Evolutionary conservation across 176 grass and related monocot species (phyloP).

Genomic region (Raddia distichophylla): DNA sequence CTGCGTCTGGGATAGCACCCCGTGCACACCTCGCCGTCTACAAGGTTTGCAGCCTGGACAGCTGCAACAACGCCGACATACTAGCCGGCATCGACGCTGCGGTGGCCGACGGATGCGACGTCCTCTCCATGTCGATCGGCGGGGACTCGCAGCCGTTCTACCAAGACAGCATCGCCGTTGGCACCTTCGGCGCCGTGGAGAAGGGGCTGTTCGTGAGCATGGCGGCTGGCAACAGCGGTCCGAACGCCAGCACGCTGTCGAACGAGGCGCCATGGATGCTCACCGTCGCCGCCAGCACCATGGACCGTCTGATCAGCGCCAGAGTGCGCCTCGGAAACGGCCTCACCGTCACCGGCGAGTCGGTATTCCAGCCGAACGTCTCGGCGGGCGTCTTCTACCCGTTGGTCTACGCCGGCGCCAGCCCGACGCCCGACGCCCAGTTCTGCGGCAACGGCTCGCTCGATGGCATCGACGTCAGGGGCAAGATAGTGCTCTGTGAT

Average conservation of each 20-base stretch:
- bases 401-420: neutral
- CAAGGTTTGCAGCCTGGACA: slow-evolving; percentile 52
- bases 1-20: slow-evolving; percentile 64
- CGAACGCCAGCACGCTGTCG: neutral
- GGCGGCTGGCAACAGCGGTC: slow-evolving; percentile 48
- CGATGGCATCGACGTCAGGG: slow-evolving; percentile 36
- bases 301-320: slow-evolving; percentile 39
- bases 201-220: slow-evolving; percentile 52
- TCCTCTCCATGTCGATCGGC: slow-evolving; percentile 39
- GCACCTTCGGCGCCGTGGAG: slow-evolving; percentile 52
- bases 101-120: slow-evolving; percentile 40
- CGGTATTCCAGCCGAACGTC: slow-evolving; percentile 46
- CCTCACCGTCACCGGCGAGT: slow-evolving; percentile 51
- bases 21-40: slow-evolving; percentile 76
- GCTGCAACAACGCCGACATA: slow-evolving; percentile 23
- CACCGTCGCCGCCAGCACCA: slow-evolving; percentile 48
- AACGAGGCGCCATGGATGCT: slow-evolving; percentile 95
- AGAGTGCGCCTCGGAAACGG: slow-evolving; percentile 60
- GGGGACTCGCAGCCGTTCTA: neutral
- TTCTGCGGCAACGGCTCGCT: slow-evolving; percentile 32
- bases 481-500: slow-evolving; percentile 63
- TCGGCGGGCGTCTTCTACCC: neutral
- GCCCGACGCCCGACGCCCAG: neutral
- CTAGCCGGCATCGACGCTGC: slow-evolving; percentile 44
- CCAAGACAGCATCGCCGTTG: slow-evolving; percentile 51